phyloP scores from a whole-genome alignment of 2,329 filamentous ascomycete genomes.

The Penicillium hordei region DNA sequence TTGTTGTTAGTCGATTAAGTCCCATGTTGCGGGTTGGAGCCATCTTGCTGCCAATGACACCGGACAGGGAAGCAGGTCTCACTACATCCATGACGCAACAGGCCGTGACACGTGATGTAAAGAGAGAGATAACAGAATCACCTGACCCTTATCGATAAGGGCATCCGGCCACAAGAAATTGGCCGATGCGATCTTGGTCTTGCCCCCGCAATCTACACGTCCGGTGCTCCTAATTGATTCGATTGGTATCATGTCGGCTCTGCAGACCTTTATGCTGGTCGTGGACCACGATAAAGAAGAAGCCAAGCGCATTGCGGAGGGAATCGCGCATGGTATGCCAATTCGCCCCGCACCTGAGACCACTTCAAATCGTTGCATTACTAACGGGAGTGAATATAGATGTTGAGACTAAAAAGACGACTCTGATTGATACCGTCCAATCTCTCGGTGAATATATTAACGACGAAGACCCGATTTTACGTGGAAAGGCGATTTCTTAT shows the following conservation, averaged over 20 bases:
- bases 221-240: constrained; percentile 15
- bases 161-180: constrained; percentile 25
- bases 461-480: constrained; percentile 60
- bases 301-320: constrained; percentile 46
- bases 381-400: constrained; percentile 40
- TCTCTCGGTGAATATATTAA: constrained; percentile 67
- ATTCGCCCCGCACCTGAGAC: constrained; percentile 8
- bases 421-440: constrained; percentile 62
- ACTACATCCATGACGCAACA: constrained; percentile 25
- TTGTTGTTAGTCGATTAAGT: constrained; percentile 7
- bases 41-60: constrained; percentile 2
- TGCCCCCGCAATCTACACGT: constrained; percentile 11
- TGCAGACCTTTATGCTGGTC: constrained; percentile 51
- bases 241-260: constrained; percentile 45
- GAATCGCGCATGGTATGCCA: constrained; percentile 45
- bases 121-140: constrained; percentile 17
- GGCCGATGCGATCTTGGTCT: constrained; percentile 13
- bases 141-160: constrained; percentile 39
- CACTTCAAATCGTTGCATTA: constrained; percentile 9
- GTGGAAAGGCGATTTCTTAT: constrained; percentile 57
- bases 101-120: constrained; percentile 20
- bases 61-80: background rate
- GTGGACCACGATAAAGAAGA: constrained; percentile 49
- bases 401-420: constrained; percentile 60
- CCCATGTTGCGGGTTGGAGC: constrained; percentile 19